A percentile compares a stretch with the other conserved stretches of the same genome.
Conservation (phyloP, 140 eudicot species). For the Oenanthe javanica region DNA sequence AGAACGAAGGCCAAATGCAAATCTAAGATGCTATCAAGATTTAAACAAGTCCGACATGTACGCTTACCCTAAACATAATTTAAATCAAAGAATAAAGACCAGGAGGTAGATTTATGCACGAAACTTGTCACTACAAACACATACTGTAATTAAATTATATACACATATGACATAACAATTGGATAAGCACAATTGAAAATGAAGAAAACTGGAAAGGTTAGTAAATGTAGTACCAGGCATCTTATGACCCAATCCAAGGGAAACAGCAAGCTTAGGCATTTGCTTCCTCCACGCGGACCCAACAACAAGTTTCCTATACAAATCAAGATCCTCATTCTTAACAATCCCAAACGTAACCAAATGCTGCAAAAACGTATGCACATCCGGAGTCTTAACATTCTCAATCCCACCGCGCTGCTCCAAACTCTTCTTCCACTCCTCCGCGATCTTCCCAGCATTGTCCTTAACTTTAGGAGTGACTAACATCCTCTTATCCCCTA, state of each 20-base stretch:
- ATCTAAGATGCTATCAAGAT: neutral
- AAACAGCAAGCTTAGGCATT: slow-evolving; percentile 95
- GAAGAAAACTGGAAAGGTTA: neutral
- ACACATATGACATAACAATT: neutral
- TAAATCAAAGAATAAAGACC: too few relatives aligned
- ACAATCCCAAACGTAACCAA: slow-evolving; percentile 91
- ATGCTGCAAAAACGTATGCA: slow-evolving; percentile 94
- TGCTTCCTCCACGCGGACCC: slow-evolving; percentile 96
- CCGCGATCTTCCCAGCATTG: slow-evolving; percentile 67
- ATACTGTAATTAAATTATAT: neutral
- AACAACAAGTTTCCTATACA: slow-evolving; percentile 83
- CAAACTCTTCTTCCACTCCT: slow-evolving; percentile 79
- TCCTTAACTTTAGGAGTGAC: slow-evolving; percentile 81
- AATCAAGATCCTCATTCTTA: slow-evolving; percentile 55
- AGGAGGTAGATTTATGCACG: neutral
- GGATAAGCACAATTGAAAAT: neutral
- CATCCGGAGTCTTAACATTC: slow-evolving; percentile 83
- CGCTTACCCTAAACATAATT: neutral
- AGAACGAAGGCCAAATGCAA: neutral
- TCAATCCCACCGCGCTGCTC: slow-evolving; percentile 81
- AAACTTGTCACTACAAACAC: neutral
- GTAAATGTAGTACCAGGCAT: slow-evolving; percentile 84
- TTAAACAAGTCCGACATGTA: neutral
- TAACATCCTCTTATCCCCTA: slow-evolving; percentile 61
- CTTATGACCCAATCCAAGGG: slow-evolving; percentile 72